Base-by-base conservation (phyloP, 2,329 filamentous ascomycete genomes). In the Emmonsiellopsis sp. region DNA sequence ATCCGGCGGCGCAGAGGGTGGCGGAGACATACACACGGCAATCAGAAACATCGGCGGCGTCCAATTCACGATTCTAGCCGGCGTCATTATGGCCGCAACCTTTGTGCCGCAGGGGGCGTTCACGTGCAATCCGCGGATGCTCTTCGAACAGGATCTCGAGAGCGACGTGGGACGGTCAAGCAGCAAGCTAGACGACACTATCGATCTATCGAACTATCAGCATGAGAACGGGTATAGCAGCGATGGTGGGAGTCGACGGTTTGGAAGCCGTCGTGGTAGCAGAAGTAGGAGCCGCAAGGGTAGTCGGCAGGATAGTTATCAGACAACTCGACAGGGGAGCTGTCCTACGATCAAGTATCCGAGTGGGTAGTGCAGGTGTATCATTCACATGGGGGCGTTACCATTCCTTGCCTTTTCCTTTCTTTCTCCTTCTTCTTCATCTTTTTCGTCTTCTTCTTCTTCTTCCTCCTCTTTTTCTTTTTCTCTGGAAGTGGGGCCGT, bases 41-140 rank as follows among this genome's bases (percentile, higher is more conserved):
- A 65, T 79, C 8, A 58, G 67, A 4, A 73, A 73, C 44, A 70
- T 76, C 7, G 74, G 67, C 3, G 76, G 74, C 30, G 68, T 78
- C 13, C 76, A 78, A 57, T 76, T 76, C 54, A 74, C 74, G 0
- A 62, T 78, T 10, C 67, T 78, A 34, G 64, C 63, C 7, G 64
- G 63, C 0, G 56, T 77, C 30, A 69, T 77, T 9, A 60, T 78
- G 31, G 63, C 65, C 0, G 68, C 74, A 11, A 77, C 74, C 0
- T 74, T 78, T 43, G 69, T 78, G 9, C 75, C 76, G 0, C 69
- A 68, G 56, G 74, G 76, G 1, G 65, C 75, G 0, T 67, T 72
- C 9, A 59, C 67, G 1, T 61, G 76, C 38, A 79, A 78, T 50
- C 76, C 60, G 7, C 54, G 57, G 51, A 51, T 59, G 37, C 55